Evolutionary conservation across 495 filamentous ascomycete species (phyloP), one percentile per base, ranked within the genome.

Genomic region (Aspergillus baeticus): DNA sequence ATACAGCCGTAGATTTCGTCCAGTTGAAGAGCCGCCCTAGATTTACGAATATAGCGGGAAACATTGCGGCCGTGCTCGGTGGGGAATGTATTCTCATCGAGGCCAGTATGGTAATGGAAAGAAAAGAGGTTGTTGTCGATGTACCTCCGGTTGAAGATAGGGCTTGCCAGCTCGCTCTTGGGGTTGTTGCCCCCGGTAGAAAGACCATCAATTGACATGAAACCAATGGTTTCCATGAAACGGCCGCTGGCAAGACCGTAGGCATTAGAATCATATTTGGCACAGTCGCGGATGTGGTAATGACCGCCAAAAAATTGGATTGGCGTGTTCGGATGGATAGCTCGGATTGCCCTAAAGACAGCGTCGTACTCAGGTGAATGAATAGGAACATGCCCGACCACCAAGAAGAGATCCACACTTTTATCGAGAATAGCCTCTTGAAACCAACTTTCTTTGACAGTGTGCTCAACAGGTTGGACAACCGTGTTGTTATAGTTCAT

Each of bases 141-240:
- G 69, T 98, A 98, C 43, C 86, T 80, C 44, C 94, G 84, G 52
- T 81, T 77, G 64, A 92, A 96, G 29, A 71, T 73, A 18, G 82
- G 79, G 6, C 54, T 61, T n/a, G 70, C 59, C 47, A 69, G 60
- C 17, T 68, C 63, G 34, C 67, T 64, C 64, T 59, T 68, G 11
- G 68, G 66, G 18, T 66, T 57, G 46, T 66, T 70, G 7, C 68
- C 70, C 14, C 65, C 64, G 2, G 73, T 76, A 14, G 74, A 66
- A 0, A 92, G 74, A 6, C 90, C 92, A 38, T 85, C 78, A 49
- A 98, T 87, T 10, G 92, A 95, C 83, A 95, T 82, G 77, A 92
- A 98, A 5, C 94, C 94, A 46, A 97, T 85, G n/a, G 95, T 98
- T 73, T 98, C 94, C 81, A 96, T 91, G 69, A 96, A 98, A 2